Base-by-base conservation (phyloP, 345 rosid genomes). In the Dovyalis caffra region DNA sequence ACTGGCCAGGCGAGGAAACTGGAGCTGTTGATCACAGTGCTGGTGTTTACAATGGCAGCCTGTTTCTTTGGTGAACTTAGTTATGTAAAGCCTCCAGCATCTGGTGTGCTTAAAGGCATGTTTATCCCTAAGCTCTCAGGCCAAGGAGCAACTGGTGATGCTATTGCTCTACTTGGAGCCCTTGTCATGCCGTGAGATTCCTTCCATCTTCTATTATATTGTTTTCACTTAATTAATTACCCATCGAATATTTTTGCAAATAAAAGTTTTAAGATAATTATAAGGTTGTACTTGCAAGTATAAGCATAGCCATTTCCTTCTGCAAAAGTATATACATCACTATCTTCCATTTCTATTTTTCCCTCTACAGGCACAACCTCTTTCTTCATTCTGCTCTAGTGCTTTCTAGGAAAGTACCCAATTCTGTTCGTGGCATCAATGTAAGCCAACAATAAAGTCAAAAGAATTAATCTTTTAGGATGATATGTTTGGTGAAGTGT, bases 331-430 rank as follows among this genome's bases (percentile, higher is more conserved):
- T n/a, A n/a, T n/a, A n/a, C 47, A 12, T 43, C 47, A 43, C 49
- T 43, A 3, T 3, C 49, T 3, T 14, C 49, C 49, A 14, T 43
- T 12, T 37, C 10, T 12, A 11, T 43, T 43, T 43, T 14, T 14
- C 14, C 15, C 49, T 66, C 87, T 85, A 26, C 31, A 7, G 49
- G 28, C 64, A 32, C 78, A 85, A 87, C 58, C 71, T 86, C 26
- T 87, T 87, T 69, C 87, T 87, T 5, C 91, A 87, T 64, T 87
- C 89, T 0, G 91, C 89, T 33, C 78, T 86, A 16, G 88, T 86
- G 65, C 83, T 84, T 38, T 85, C 89, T 1, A 71, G 88, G 45
- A 85, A 85, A 81, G 53, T 15, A 0, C 53, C 51, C 31, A 67
- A 67, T 43, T 43, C 49, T 3, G 49, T 43, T 43, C 6, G 49